Conservation (phyloP, 208 protist genomes). For the Leishmania amazonensis region DNA sequence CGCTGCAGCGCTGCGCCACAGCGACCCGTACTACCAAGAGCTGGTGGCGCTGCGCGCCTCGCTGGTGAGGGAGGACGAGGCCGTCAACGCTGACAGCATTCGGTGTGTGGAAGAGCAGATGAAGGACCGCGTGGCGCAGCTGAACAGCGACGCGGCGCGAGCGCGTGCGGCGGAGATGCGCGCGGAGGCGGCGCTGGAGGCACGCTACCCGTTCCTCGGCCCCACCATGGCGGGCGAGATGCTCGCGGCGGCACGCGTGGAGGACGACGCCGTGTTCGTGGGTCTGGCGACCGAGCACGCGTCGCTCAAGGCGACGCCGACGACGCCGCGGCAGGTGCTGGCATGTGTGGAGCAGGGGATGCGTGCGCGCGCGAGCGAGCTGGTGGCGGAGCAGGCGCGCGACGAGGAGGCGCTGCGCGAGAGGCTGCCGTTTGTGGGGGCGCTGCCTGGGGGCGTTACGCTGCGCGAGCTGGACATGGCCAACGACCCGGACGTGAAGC, state of each 20-base stretch:
- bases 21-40: slow-evolving; percentile 57
- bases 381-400: slow-evolving; percentile 9
- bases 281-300: not conserved
- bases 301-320: not conserved
- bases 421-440: slow-evolving; percentile 33
- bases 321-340: slow-evolving; percentile 1
- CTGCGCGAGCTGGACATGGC: slow-evolving; percentile 40
- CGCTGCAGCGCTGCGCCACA: slow-evolving; percentile 21
- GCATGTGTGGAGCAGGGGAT: slow-evolving; percentile 32
- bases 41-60: slow-evolving; percentile 37
- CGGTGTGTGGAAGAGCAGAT: slow-evolving; percentile 44
- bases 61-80: slow-evolving; percentile 36
- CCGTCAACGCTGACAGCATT: slow-evolving; percentile 35
- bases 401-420: slow-evolving; percentile 33
- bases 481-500: slow-evolving; percentile 29
- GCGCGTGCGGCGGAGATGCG: not conserved
- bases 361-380: slow-evolving; percentile 11
- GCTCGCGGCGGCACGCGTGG: not conserved
- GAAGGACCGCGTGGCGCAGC: slow-evolving; percentile 46
- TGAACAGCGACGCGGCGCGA: slow-evolving; percentile 12
- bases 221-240: not conserved
- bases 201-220: slow-evolving; percentile 11
- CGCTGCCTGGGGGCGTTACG: slow-evolving; percentile 30
- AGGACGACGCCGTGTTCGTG: slow-evolving; percentile 5
- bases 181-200: slow-evolving; percentile 30